phyloP scores from a whole-genome alignment of 2,329 filamentous ascomycete genomes.

The Ceratocystiopsis brevicomis region DNA sequence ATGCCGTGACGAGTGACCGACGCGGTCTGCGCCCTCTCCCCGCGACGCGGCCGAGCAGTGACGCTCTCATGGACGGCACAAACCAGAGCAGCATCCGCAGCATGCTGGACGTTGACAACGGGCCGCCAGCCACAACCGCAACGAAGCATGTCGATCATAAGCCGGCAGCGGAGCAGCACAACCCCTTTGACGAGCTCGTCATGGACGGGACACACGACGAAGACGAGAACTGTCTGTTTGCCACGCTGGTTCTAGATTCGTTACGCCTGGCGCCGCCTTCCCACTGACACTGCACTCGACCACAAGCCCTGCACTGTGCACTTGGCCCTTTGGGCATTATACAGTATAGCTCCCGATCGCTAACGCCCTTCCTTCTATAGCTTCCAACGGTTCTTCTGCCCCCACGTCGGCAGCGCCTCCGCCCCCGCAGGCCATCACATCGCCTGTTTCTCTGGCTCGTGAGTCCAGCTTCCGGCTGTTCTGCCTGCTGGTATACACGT shows the following conservation, averaged over 20 bases:
- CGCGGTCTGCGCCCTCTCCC: conserved; percentile 12
- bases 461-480: not conserved
- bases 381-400: conserved; percentile 17
- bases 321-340: not conserved
- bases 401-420: conserved; percentile 11
- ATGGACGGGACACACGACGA: conserved; percentile 9
- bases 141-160: conserved; percentile 7
- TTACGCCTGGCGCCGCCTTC: too few species aligned
- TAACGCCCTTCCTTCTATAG: conserved; percentile 20
- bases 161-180: conserved; percentile 23
- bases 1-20: conserved; percentile 7
- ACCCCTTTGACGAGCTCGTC: conserved; percentile 30
- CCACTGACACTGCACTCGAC: too few species aligned
- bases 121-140: conserved; percentile 17
- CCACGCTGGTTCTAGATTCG: too few species aligned
- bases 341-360: conserved; percentile 7
- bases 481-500: not conserved
- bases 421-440: conserved; percentile 22
- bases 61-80: conserved; percentile 16
- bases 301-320: not conserved
- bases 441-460: conserved; percentile 18
- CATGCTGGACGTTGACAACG: conserved; percentile 32
- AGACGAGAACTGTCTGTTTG: not conserved
- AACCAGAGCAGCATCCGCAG: conserved; percentile 14
- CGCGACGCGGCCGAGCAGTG: conserved; percentile 17